Evolutionary conservation across 345 rosid genomes (phyloP).

Genomic region (Camelina laxa): DNA sequence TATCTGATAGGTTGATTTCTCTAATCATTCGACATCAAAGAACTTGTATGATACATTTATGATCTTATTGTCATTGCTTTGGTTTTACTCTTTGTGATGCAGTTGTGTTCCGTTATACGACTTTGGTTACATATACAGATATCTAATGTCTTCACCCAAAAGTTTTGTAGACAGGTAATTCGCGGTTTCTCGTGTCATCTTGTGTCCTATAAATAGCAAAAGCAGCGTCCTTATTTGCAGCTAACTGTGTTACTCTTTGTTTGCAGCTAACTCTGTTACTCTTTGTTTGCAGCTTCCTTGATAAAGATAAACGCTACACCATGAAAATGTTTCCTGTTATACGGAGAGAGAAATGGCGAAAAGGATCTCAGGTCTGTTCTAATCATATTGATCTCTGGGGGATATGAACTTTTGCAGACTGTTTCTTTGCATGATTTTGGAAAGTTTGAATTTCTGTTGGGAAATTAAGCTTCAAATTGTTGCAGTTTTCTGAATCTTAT

Average conservation of each 20-base stretch:
- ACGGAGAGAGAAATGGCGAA: constrained; percentile 72
- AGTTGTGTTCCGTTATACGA: constrained; percentile 92
- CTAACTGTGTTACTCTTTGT: constrained; percentile 22
- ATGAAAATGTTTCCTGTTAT: constrained; percentile 74
- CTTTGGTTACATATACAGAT: constrained; percentile 79
- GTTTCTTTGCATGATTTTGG: not conserved
- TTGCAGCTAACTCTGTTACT: not conserved
- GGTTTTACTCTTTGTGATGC: constrained; percentile 44
- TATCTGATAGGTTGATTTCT: constrained; percentile 79
- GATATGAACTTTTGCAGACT: constrained; percentile 7
- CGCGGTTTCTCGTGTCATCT: constrained; percentile 46
- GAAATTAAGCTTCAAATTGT: not conserved
- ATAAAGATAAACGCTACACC: constrained; percentile 76
- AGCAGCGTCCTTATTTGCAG: not conserved
- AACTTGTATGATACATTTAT: not conserved
- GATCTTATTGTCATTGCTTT: not conserved
- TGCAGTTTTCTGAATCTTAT: not conserved
- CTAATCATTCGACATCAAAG: not conserved
- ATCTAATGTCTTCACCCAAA: constrained; percentile 75
- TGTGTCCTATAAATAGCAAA: constrained; percentile 1
- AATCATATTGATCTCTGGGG: not conserved
- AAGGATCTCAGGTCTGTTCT: constrained; percentile 85
- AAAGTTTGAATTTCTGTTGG: constrained; percentile 4
- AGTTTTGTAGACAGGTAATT: constrained; percentile 96
- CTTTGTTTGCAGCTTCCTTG: constrained; percentile 65